These are phyloP conservation scores for Hyparrhenia diplandra DNA, from an alignment of 176 grass and related monocot genomes.

Conservation along the genomic window DNA sequence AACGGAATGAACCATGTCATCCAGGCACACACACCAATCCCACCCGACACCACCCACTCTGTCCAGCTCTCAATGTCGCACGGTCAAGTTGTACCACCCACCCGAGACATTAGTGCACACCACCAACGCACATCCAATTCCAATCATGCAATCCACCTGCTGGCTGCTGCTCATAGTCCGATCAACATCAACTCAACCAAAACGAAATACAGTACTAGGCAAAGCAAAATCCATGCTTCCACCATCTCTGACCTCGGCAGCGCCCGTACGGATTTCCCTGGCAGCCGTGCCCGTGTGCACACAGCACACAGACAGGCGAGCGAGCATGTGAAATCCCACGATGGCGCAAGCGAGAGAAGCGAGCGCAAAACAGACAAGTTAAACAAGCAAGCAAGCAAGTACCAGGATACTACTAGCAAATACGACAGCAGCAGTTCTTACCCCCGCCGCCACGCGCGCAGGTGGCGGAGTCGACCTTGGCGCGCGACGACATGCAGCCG, in stretches of 20 bases:
- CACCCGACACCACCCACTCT: constrained; percentile 34
- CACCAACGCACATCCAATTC: constrained; percentile 32
- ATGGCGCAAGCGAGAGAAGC: not conserved
- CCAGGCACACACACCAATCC: not conserved
- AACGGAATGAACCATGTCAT: constrained; percentile 3
- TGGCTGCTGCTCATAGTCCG: not conserved
- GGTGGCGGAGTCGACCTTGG: constrained; percentile 83
- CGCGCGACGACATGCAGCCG: constrained; percentile 78
- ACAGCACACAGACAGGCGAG: not conserved
- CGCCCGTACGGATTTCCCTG: not conserved
- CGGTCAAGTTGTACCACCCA: constrained; percentile 30
- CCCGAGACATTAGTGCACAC: constrained; percentile 35
- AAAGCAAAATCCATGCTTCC: too few relatives aligned
- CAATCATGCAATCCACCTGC: constrained; percentile 28
- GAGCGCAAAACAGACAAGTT: not conserved
- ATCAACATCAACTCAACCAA: constrained; percentile 18
- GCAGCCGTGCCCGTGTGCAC: constrained; percentile 1
- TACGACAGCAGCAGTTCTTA: constrained; percentile 36
- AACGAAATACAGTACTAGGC: too few relatives aligned
- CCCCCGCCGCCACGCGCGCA: constrained; percentile 38
- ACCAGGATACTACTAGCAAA: not conserved
- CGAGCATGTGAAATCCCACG: not conserved
- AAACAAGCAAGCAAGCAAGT: not conserved
- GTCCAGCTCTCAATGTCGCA: constrained; percentile 9
- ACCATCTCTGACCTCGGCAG: constrained; percentile 17